Base-by-base conservation (phyloP, 805 yeast species). In the Metschnikowia continentalis region DNA sequence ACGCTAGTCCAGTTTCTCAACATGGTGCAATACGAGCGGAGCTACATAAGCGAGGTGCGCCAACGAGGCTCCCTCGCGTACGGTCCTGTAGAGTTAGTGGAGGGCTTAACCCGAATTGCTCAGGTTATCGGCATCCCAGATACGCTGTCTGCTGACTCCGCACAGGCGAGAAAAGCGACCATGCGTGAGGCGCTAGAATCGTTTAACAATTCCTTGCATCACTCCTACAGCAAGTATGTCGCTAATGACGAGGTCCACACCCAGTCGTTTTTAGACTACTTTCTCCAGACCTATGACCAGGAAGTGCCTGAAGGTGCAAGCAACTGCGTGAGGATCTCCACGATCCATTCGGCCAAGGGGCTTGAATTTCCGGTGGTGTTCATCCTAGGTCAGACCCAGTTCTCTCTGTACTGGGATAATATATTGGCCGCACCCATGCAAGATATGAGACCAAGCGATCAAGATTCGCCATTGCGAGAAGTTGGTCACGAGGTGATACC, bases 331-430 rank as follows among this genome's bases (percentile, higher is more conserved):
- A 81, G 80, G 46, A 56, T 86, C 1, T 81, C 90, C 0, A 87
- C 92, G 0, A 78, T 87, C 1, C 92, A 87, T 63, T 74, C 88
- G 0, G 82, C 91, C 1, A 87, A 87, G 57, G 92, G 94, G 0
- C 63, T 85, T 4, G 90, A 86, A 54, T 85, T 81, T 57, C 90
- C 90, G 0, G 71, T 84, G 11, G 89, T 84, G 1, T 85, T 86
- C 63, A 57, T 84, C 46, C 49, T 52, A 47, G 59, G 63, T 40
- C 55, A 49, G 42, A 44, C 49, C 5, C 19, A 43, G 20, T 47
- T 35, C 41, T 35, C 38, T 22, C 47, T 54, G 39, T 39, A 47
- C n/a, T 55, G 59, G 59, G 59, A 55, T 35, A 42, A 17, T 6
- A 8, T 42, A 13, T 32, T 54, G 15, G 30, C 32, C 8, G 17